phyloP scores from a whole-genome alignment of 495 filamentous ascomycete species.

The Neurospora africana region DNA sequence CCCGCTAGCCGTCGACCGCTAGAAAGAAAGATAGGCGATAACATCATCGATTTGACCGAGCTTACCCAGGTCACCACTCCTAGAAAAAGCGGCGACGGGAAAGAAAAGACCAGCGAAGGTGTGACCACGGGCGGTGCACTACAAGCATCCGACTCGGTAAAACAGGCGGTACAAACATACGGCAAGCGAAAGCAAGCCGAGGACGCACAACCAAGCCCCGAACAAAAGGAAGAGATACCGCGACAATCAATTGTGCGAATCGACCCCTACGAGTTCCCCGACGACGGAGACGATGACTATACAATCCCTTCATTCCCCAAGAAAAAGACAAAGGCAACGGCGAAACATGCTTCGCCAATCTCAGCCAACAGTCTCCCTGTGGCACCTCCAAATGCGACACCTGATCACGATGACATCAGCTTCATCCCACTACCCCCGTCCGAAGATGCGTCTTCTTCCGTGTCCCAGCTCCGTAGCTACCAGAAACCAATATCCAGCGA shows the following conservation, averaged over 20 bases:
- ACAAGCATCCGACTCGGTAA: neutral
- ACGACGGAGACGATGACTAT: neutral
- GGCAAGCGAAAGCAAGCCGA: slow-evolving; percentile 11
- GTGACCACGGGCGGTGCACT: neutral
- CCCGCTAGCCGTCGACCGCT: slow-evolving; percentile 1
- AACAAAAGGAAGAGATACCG: neutral
- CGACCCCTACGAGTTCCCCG: slow-evolving; percentile 1
- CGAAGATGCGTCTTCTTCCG: neutral
- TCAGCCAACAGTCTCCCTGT: neutral
- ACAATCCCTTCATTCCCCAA: slow-evolving; percentile 1
- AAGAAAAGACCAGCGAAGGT: neutral
- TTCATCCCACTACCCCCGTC: neutral
- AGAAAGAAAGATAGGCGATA: neutral
- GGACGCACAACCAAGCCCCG: neutral
- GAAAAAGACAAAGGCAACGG: neutral
- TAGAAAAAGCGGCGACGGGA: neutral
- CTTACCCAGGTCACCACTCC: slow-evolving; percentile 15
- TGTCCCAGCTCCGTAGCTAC: neutral
- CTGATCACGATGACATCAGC: neutral
- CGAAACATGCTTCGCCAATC: neutral
- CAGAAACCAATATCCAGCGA: neutral
- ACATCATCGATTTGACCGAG: slow-evolving; percentile 8
- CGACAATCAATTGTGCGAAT: neutral
- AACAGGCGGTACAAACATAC: slow-evolving; percentile 4
- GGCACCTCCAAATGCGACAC: neutral